These are phyloP conservation scores for Blastobotrys aristatus DNA, from an alignment of 1,139 yeast species.

Conservation along the genomic window DNA sequence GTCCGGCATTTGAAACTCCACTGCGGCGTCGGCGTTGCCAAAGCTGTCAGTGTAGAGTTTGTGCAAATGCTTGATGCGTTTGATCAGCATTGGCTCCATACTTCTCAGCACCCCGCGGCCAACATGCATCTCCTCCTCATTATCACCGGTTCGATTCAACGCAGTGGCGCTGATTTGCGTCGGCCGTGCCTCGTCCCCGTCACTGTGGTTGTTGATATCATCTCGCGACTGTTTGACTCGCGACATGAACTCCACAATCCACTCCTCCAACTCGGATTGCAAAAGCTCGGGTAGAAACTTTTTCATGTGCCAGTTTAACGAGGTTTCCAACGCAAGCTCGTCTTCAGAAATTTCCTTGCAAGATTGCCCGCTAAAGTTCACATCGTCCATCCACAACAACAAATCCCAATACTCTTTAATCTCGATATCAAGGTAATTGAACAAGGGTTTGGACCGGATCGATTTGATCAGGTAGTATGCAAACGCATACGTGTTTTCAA, in stretches of 20 bases:
- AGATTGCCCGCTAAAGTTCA: slow-evolving; percentile 79
- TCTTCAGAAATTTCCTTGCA: slow-evolving; percentile 39
- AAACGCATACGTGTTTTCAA: slow-evolving; percentile 87
- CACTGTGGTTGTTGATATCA: slow-evolving; percentile 39
- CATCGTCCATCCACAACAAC: slow-evolving; percentile 90
- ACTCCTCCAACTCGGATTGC: slow-evolving; percentile 80
- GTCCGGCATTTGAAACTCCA: slow-evolving; percentile 65
- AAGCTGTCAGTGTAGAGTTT: slow-evolving; percentile 70
- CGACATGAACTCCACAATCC: slow-evolving; percentile 76
- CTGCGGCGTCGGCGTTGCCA: slow-evolving; percentile 56
- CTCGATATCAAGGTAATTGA: slow-evolving; percentile 71
- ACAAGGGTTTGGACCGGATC: slow-evolving; percentile 73
- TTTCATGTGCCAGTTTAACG: slow-evolving; percentile 77
- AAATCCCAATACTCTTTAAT: slow-evolving; percentile 86
- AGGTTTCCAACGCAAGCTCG: slow-evolving; percentile 57
- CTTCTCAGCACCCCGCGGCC: slow-evolving; percentile 36
- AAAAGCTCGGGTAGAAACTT: slow-evolving; percentile 68
- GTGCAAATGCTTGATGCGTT: slow-evolving; percentile 60
- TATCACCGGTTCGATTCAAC: slow-evolving; percentile 11
- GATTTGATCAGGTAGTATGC: slow-evolving; percentile 84
- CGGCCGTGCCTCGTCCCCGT: slow-evolving; percentile 38
- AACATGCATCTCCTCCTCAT: slow-evolving; percentile 22
- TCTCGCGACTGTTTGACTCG: slow-evolving; percentile 48
- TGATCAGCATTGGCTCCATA: slow-evolving; percentile 60
- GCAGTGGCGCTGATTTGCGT: slow-evolving; percentile 52